Evolutionary conservation across 257 asterid species (phyloP), one percentile per base, ranked within the genome.

Genomic region (Asclepias syriaca): DNA sequence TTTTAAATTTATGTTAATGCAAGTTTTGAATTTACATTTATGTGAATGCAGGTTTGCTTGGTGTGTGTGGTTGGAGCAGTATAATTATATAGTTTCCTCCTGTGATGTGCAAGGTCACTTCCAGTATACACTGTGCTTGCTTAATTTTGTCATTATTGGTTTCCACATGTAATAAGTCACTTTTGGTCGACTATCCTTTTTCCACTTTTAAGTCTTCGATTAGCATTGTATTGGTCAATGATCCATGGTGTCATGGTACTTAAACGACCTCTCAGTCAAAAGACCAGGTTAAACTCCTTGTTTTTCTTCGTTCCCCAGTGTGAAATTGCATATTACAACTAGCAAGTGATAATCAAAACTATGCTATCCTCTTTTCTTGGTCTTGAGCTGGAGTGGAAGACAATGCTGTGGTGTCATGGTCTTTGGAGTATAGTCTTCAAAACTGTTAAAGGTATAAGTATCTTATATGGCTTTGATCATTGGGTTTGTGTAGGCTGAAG

Each of bases 401-500:
- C 8, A 63, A 7, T 15, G 49, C 3, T 63, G 49, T 37, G 68
- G 21, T 37, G 14, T 61, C 39, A 34, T 19, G 68, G 49, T 63
- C 48, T 63, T 16, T 37, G 8, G 68, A 7, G 14, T 34, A 16
- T 37, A 18, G 5, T 63, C 49, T 34, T 63, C 68, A 63, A 18
- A 63, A 37, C 48, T 6, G 6, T 63, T 48, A 45, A 59, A 27
- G 40, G 65, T 34, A 72, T 22, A 61, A 45, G n/a, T 15, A 70
- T 37, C 53, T 73, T 24, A 69, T 65, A 46, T 79, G 69, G 71
- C 50, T 54, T 68, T 68, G 76, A 66, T 60, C 55, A 77, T 65
- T 78, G 75, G 73, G 5, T 78, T 78, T 50, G 74, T 80, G 61
- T 77, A 93, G 98, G 97, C 91, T 63, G 99, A 91, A 83, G 95